Base-by-base conservation (phyloP, 768 basidiomycete genomes). In the Pleurotus ostreatus region DNA sequence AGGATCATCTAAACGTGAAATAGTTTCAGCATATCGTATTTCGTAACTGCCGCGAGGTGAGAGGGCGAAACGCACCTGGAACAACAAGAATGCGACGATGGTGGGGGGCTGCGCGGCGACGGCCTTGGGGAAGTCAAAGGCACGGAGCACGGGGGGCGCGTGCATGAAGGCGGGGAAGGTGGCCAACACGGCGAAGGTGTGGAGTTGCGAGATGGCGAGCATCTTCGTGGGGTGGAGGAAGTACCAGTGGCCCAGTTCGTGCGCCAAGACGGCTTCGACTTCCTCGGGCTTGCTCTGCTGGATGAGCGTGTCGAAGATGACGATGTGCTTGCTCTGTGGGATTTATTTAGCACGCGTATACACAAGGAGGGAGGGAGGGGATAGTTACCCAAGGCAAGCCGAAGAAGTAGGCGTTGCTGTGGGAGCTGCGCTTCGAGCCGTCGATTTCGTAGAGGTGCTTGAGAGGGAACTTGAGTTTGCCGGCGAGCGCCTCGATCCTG, bases 351-450 rank as follows among this genome's bases (percentile, higher is more conserved):
- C 39, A 16, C 5, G 39, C 23, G 40, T 44, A 22, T 12, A 12
- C 4, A 9, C 16, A 18, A 13, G 38, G 7, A 13, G 38, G 7
- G 15, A 11, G 39, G 11, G 12, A 22, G 22, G 26, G 39, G 30
- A 8, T 6, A 73, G 77, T 41, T 49, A 92, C 92, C 89, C 94
- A 95, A 1, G 95, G 96, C 11, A 98, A 81, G 57, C 96, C 96
- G 61, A 94, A 98, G 78, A 98, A 98, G 75, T 97, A 98, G n/a
- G 95, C 95, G 62, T 98, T 98, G 62, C 88, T 90, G 72, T 99
- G 96, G 2, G 92, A 89, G 71, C 89, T 92, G 47, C 96, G 85
- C 75, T 97, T 97, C 37, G 90, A 94, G 25, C 97, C 97, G 66
- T 98, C 95, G 62, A 98, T 98, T 68, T 97, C 94, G 68, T 96